These are phyloP conservation scores for Gossypium arboreum DNA, from an alignment of 345 rosid species.

Conservation along the genomic window DNA sequence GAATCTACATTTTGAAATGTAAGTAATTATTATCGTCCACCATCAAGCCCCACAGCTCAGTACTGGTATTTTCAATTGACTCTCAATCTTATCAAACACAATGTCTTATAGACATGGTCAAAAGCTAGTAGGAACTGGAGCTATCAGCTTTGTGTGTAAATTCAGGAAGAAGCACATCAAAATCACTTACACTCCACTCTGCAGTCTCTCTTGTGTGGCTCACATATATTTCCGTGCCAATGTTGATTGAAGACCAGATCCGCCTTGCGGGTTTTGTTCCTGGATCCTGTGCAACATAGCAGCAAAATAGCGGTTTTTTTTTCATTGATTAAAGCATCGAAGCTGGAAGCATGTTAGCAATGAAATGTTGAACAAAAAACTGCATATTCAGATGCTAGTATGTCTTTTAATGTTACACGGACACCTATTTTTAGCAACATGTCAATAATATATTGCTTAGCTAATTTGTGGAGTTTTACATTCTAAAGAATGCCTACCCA, in stretches of 20 bases:
- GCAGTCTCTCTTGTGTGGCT: conserved; percentile 37
- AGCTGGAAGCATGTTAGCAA: background rate
- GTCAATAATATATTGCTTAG: background rate
- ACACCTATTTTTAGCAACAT: background rate
- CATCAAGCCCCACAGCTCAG: background rate
- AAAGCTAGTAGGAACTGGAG: conserved; percentile 2
- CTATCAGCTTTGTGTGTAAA: conserved; percentile 15
- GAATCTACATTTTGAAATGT: background rate
- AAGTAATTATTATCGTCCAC: conserved; percentile 3
- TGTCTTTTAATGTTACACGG: background rate
- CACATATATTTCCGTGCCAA: conserved; percentile 50
- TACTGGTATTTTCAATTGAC: background rate
- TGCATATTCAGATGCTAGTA: background rate
- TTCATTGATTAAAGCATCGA: no score
- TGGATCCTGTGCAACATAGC: conserved; percentile 32
- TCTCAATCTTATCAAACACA: background rate
- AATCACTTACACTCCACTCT: conserved; percentile 48
- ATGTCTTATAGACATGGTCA: background rate
- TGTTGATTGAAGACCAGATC: conserved; percentile 40
- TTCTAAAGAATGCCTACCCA: background rate
- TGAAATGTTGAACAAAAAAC: background rate
- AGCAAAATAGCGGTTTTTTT: background rate
- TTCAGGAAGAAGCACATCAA: conserved; percentile 41
- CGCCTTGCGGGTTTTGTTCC: conserved; percentile 45
- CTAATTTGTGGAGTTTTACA: background rate